Evolutionary conservation across 331 rosid genomes (phyloP), one percentile per base, ranked within the genome.

Genomic region (Malus hybrid): DNA sequence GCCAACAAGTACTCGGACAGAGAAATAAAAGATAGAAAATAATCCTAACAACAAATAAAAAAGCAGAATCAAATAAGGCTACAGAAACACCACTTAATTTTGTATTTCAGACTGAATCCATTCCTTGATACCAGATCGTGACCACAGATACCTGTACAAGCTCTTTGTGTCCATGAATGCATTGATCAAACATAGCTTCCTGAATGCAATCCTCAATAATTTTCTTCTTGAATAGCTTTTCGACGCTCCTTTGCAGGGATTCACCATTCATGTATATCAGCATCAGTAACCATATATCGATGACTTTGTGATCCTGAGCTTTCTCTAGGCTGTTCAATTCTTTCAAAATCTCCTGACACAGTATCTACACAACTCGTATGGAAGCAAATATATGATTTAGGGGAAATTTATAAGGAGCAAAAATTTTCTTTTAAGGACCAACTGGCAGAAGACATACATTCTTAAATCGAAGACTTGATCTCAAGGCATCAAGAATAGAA

Each of bases 321-420:
- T 76, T 83, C 52, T 71, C 69, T 31, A 83, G 76, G 54, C 79
- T 71, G 75, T 72, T 76, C 76, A 83, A 16, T 46, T 79, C 83
- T 75, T 83, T 83, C 81, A 83, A n/a, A 67, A 83, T 83, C 81
- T 83, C 86, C 76, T 83, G 86, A 77, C 81, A 83, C 18, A 83
- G 76, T 69, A 67, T 71, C 86, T 83, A 59, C 39, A 6, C 10
- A 39, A 15, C 50, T 28, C 39, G 1, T 12, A 39, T 19, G 50
- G 65, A 22, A 52, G 24, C n/a, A 67, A 72, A 68, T 6, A 33
- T 28, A 11, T 24, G 59, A 15, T 34, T 50, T 3, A 77, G 12
- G 60, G 31, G 62, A 59, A 27, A 5, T 55, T 28, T 27, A 29
- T 6, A 7, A 67, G 34, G 0, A 31, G n/a, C 1, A 19, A 14